Evolutionary conservation across 208 protist genomes (phyloP).

Genomic region (Wallacemonas sp.): DNA sequence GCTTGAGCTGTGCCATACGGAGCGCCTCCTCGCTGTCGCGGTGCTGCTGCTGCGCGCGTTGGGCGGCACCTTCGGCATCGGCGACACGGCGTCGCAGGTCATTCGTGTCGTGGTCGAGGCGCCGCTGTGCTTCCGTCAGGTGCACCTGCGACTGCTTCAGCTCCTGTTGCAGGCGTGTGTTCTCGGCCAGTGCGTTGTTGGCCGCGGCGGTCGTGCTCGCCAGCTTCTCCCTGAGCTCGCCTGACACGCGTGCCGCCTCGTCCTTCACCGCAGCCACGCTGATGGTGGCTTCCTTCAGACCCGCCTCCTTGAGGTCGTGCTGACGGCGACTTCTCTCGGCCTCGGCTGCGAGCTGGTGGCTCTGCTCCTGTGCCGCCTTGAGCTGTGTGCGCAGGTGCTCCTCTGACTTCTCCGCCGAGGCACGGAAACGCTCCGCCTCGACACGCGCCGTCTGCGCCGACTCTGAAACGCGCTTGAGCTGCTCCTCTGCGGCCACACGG

Average conservation of each 20-base stretch:
- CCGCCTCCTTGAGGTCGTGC: conserved; percentile 32
- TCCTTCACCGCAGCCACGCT: conserved; percentile 20
- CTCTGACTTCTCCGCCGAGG: conserved; percentile 10
- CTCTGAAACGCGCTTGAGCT: conserved; percentile 22
- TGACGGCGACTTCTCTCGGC: conserved; percentile 17
- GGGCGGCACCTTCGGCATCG: conserved; percentile 26
- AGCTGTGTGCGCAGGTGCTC: conserved; percentile 27
- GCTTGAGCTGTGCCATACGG: conserved; percentile 29
- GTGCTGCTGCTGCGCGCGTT: conserved; percentile 44
- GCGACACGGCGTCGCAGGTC: conserved; percentile 32
- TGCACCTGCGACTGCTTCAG: conserved; percentile 41
- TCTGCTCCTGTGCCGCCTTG: conserved; percentile 24
- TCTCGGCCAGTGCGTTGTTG: conserved; percentile 31
- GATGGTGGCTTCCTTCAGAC: conserved; percentile 21
- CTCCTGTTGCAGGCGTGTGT: conserved; percentile 47
- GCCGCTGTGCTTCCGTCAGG: conserved; percentile 31
- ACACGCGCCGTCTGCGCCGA: conserved; percentile 21
- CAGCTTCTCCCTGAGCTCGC: conserved; percentile 43
- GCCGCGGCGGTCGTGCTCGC: conserved; percentile 28
- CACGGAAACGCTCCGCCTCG: conserved; percentile 9
- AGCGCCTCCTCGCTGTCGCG: conserved; percentile 56
- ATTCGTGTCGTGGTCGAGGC: conserved; percentile 34
- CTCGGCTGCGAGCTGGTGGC: conserved; percentile 27
- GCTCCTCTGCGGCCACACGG: conserved; percentile 14
- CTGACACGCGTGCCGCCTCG: conserved; percentile 18